A percentile compares a stretch with the other conserved stretches of the same genome.
Evolutionary conservation across 2,329 filamentous ascomycete genomes (phyloP).

Genomic region (Colletotrichum phormii): DNA sequence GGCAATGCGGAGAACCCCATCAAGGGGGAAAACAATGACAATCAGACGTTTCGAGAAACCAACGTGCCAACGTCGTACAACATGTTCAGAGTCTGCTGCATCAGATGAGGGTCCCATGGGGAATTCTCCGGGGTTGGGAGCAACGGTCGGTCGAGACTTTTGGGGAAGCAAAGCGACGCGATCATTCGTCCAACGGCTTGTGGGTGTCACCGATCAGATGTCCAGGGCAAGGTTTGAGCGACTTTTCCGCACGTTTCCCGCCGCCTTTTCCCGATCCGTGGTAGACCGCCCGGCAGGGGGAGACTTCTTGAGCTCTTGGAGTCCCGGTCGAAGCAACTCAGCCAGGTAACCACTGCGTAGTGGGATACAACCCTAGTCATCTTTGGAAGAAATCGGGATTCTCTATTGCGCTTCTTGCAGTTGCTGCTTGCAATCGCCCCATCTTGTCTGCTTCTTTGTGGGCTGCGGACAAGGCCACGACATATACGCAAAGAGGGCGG

Average conservation of each 20-base stretch:
- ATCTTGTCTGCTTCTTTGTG: neutral
- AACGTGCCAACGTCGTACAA: constrained; percentile 8
- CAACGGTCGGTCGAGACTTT: constrained; percentile 34
- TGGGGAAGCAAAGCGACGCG: constrained; percentile 22
- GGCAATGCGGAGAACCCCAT: constrained; percentile 26
- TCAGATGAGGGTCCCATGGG: constrained; percentile 29
- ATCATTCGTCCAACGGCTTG: constrained; percentile 28
- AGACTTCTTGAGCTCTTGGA: no score
- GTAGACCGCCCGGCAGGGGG: constrained; percentile 2
- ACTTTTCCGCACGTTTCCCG: constrained; percentile 26
- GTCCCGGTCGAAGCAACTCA: constrained; percentile 10
- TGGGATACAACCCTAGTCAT: constrained; percentile 14
- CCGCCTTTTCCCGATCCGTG: constrained; percentile 26
- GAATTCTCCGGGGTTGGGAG: constrained; percentile 17
- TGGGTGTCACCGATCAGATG: constrained; percentile 5
- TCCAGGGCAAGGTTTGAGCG: neutral
- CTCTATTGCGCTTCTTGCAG: neutral
- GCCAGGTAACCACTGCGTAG: constrained; percentile 25
- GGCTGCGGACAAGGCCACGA: neutral
- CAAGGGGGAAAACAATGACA: neutral
- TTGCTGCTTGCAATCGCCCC: neutral
- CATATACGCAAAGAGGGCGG: neutral
- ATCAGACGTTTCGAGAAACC: constrained; percentile 13
- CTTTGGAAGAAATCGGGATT: neutral
- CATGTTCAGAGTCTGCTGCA: neutral